phyloP scores from a whole-genome alignment of 176 grass and related monocot genomes.

The Oropetium thomaeum region DNA sequence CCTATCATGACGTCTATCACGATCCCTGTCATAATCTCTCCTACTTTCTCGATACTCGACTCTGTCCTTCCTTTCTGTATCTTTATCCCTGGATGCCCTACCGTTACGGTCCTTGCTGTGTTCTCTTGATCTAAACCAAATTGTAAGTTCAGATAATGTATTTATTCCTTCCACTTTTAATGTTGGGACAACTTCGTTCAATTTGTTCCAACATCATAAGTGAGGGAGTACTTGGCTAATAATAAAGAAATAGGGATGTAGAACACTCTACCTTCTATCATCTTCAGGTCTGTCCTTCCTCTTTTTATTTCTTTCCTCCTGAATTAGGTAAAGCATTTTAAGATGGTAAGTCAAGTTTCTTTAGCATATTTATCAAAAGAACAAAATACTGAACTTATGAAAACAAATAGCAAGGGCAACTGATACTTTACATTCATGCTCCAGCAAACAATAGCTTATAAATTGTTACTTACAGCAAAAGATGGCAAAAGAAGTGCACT shows the following conservation, averaged over 20 bases:
- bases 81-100: slow-evolving; percentile 54
- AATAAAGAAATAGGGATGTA: not conserved
- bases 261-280: slow-evolving; percentile 40
- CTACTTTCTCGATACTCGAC: slow-evolving; percentile 54
- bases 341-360: not conserved
- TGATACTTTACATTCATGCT: slow-evolving; percentile 32
- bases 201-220: not conserved
- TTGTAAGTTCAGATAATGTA: not conserved
- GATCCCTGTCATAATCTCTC: slow-evolving; percentile 63
- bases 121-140: slow-evolving; percentile 63
- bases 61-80: slow-evolving; percentile 61
- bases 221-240: not conserved
- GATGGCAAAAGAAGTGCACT: slow-evolving; percentile 39
- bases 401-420: not conserved
- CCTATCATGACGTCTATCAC: slow-evolving; percentile 66
- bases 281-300: slow-evolving; percentile 63
- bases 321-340: slow-evolving; percentile 30
- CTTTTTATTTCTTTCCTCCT: slow-evolving; percentile 84
- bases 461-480: slow-evolving; percentile 57
- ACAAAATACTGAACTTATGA: not conserved
- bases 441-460: slow-evolving; percentile 34
- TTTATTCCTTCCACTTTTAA: not conserved
- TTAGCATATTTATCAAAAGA: not conserved
- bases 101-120: slow-evolving; percentile 64
- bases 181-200: not conserved